Conservation (phyloP, 441 rosid genomes). For the Monsonia emarginata region DNA sequence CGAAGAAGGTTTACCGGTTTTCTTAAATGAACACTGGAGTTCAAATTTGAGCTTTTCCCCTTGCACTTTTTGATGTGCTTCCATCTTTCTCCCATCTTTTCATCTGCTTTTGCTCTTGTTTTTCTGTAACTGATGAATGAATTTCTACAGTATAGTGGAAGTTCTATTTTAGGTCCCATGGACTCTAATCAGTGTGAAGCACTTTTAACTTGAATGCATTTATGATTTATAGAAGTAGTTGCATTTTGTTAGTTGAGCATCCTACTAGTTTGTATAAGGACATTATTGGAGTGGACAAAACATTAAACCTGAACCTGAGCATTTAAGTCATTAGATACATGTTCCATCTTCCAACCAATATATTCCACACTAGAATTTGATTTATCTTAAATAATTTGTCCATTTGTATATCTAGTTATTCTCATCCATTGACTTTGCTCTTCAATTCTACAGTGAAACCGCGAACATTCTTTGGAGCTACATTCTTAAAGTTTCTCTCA, state of each 20-base stretch:
- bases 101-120: neutral
- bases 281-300: neutral
- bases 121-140: neutral
- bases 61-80: neutral
- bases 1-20: neutral
- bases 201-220: too few species aligned
- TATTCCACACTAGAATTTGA: neutral
- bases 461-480: conserved; percentile 59
- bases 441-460: conserved; percentile 61
- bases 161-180: neutral
- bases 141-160: neutral
- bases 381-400: neutral
- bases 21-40: neutral
- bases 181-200: neutral
- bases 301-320: neutral
- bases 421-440: neutral
- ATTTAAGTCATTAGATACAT: neutral
- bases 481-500: conserved; percentile 70
- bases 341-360: neutral
- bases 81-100: neutral
- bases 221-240: neutral
- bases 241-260: neutral
- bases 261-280: neutral
- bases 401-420: neutral
- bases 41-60: neutral